Conservation (phyloP, 1,284 basidiomycete genomes). For the Marasmius tenuissimus region DNA sequence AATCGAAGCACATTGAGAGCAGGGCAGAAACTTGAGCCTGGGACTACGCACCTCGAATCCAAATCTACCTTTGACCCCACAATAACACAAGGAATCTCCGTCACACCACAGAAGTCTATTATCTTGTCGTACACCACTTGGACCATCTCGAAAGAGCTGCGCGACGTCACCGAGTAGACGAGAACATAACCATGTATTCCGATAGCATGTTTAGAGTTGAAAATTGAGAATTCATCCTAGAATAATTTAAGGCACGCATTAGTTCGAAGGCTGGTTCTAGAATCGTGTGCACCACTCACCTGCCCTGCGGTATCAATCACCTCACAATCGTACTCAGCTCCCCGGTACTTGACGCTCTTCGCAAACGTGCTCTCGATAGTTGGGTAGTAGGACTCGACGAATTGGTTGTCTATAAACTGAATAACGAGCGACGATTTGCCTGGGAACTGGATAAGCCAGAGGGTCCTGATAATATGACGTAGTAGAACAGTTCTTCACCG, state of each 20-base stretch:
- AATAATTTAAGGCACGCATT: constrained; percentile 16
- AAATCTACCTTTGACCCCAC: constrained; percentile 96
- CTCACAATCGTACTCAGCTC: constrained; percentile 89
- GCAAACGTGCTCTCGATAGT: constrained; percentile 88
- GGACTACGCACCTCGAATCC: constrained; percentile 56
- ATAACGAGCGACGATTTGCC: constrained; percentile 54
- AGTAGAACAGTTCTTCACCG: constrained; percentile 31
- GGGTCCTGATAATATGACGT: constrained; percentile 18
- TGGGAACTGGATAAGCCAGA: constrained; percentile 17
- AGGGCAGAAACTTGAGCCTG: constrained; percentile 3
- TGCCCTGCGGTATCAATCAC: constrained; percentile 99
- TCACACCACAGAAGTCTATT: constrained; percentile 88
- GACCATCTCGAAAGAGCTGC: constrained; percentile 95
- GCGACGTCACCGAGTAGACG: constrained; percentile 93
- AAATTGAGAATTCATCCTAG: constrained; percentile 52
- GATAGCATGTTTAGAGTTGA: constrained; percentile 51
- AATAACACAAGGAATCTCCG: constrained; percentile 91
- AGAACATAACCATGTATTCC: constrained; percentile 55
- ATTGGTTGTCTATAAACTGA: constrained; percentile 52
- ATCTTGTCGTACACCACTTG: constrained; percentile 98
- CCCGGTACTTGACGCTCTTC: constrained; percentile 84
- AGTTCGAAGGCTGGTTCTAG: not conserved
- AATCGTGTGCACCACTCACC: constrained; percentile 36
- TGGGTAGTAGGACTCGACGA: constrained; percentile 49
- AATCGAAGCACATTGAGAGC: constrained; percentile 26